Conservation (phyloP, 768 basidiomycete genomes). For the Leccinum olivaceopallidum region DNA sequence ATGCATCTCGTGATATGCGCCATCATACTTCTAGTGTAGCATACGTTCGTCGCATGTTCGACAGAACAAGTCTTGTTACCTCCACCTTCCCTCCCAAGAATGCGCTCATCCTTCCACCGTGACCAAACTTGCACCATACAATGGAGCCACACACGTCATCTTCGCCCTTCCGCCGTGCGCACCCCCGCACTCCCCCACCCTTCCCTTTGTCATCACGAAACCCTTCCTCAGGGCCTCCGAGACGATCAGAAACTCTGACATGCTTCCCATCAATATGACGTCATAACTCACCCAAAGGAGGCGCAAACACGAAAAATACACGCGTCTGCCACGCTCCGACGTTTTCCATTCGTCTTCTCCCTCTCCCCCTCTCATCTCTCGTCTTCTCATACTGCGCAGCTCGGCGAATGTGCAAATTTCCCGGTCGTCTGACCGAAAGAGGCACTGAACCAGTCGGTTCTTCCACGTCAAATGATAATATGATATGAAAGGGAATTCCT, state of each 20-base stretch:
- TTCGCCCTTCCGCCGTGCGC: slow-evolving; percentile 8
- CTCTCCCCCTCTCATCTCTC: neutral
- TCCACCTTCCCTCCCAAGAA: slow-evolving; percentile 3
- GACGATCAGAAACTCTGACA: slow-evolving; percentile 11
- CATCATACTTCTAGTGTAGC: slow-evolving; percentile 3
- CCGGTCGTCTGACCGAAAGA: slow-evolving; percentile 6
- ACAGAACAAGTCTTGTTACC: neutral
- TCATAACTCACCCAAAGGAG: slow-evolving; percentile 20
- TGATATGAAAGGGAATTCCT: slow-evolving; percentile 5
- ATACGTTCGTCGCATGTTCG: slow-evolving; percentile 21
- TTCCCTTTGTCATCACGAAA: slow-evolving; percentile 16
- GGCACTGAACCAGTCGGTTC: neutral
- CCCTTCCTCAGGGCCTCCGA: slow-evolving; percentile 14
- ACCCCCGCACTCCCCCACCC: slow-evolving; percentile 23
- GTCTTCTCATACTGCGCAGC: neutral
- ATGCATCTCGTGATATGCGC: neutral
- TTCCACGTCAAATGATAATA: neutral
- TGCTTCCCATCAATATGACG: slow-evolving; percentile 12
- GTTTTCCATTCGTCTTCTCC: neutral
- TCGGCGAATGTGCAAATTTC: neutral
- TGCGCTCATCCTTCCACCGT: slow-evolving; percentile 12
- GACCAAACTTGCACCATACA: neutral
- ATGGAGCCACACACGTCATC: slow-evolving; percentile 20
- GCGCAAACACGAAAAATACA: slow-evolving; percentile 21
- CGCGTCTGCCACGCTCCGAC: slow-evolving; percentile 26